Conservation (phyloP, 2,329 filamentous ascomycete species). For the Trichoderma gracile region DNA sequence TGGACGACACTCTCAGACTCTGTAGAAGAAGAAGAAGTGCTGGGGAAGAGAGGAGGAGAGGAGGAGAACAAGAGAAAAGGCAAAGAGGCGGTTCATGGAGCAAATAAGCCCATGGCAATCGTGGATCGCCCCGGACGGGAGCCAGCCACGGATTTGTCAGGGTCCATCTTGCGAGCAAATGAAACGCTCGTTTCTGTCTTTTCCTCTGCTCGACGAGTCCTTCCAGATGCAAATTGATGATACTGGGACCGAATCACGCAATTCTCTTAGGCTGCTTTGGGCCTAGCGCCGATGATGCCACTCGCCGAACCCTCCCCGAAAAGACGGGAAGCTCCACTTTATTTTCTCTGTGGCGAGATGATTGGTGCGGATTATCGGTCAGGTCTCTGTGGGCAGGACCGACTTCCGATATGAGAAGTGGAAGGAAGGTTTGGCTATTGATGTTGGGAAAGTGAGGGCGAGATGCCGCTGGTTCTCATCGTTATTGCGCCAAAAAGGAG, state of each 20-base stretch:
- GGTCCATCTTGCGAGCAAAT: conserved; percentile 28
- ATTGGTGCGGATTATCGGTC: conserved; percentile 26
- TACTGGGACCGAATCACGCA: conserved; percentile 44
- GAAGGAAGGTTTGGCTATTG: neutral
- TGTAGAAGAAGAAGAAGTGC: neutral
- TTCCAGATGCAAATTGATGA: conserved; percentile 39
- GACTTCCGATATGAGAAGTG: conserved; percentile 23
- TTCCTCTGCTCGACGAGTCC: conserved; percentile 2
- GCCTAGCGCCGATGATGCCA: conserved; percentile 38
- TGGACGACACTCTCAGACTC: neutral
- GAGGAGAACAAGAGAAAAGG: conserved; percentile 22
- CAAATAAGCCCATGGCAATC: conserved; percentile 23
- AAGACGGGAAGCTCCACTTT: conserved; percentile 28
- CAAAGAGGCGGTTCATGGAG: conserved; percentile 23
- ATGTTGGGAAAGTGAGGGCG: neutral
- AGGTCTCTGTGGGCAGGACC: conserved; percentile 4
- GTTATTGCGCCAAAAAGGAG: neutral
- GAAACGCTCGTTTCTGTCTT: neutral
- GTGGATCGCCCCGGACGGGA: conserved; percentile 28
- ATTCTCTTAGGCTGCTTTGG: conserved; percentile 38
- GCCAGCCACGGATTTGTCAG: conserved; percentile 34
- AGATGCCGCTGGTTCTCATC: too few species aligned
- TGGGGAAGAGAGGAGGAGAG: neutral
- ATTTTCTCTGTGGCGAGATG: conserved; percentile 41
- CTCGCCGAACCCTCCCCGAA: conserved; percentile 26